Base-by-base conservation (phyloP, 306 rosid species). In the Crotalaria pallida region DNA sequence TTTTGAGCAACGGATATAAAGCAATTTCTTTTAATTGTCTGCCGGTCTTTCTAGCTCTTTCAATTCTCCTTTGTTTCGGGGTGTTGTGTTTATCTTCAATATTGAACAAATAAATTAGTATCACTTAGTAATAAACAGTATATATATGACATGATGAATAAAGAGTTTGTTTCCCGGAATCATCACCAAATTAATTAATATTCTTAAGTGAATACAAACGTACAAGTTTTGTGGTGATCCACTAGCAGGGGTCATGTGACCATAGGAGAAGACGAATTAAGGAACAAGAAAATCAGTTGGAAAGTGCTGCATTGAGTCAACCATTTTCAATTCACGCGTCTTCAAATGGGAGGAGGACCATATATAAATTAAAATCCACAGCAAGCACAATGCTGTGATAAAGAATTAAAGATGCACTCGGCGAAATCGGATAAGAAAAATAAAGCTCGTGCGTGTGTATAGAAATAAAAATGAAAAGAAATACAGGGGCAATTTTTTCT, bases 271-370 rank as follows among this genome's bases (percentile, higher is more conserved):
- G 67, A 26, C 8, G 56, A n/a, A n/a, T n/a, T n/a, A 47, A 52
- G 24, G 59, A 58, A 56, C 41, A 67, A 7, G 48, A 44, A 13
- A 31, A 16, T 55, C 27, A 29, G 27, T 60, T 65, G 27, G 22
- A 50, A 69, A 67, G 67, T 60, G 67, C n/a, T n/a, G 10, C 18
- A 45, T 23, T 67, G 50, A 65, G 52, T 56, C 74, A 64, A 78
- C 51, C 73, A 65, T 71, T 74, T 75, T 75, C 69, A 70, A 56
- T 76, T 76, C 55, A 18, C 22, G 58, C 51, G 86, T 78, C 76
- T 69, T 74, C 17, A 53, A 45, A 71, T 64, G 67, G 68, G 81
- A 78, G 57, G n/a, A n/a, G 1, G 83, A 78, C 73, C 83, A 78
- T 24, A n/a, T n/a, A n/a, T n/a, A n/a, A n/a, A n/a, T n/a, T n/a